A percentile compares a stretch with the other conserved stretches of the same genome.
Evolutionary conservation across 108 stramenopile genomes (phyloP).

Genomic region (Seminavis robusta): DNA sequence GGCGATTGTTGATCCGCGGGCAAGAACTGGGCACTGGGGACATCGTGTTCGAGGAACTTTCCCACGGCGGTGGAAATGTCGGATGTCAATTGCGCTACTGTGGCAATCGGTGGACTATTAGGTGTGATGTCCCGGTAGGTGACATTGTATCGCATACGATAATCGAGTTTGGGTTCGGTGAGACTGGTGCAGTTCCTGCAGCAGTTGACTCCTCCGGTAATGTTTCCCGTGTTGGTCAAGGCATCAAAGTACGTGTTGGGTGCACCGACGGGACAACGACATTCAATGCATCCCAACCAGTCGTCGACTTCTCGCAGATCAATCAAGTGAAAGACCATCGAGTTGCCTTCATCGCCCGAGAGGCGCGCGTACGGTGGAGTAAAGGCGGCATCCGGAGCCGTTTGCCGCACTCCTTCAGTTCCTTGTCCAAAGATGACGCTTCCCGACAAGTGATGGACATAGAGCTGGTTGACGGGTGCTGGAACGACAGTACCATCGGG

Average conservation of each 20-base stretch:
- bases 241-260: no score
- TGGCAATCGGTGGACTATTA: background rate
- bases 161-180: slow-evolving; percentile 7
- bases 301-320: no score
- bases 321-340: slow-evolving; percentile 21
- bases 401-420: slow-evolving; percentile 9
- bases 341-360: slow-evolving; percentile 14
- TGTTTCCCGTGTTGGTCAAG: no score
- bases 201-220: slow-evolving; percentile 14
- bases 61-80: slow-evolving; percentile 9
- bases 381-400: slow-evolving; percentile 4
- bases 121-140: slow-evolving; percentile 7
- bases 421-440: slow-evolving; percentile 14
- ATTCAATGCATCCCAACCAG: slow-evolving; percentile 19
- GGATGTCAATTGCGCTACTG: slow-evolving; percentile 5
- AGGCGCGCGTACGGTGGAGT: slow-evolving; percentile 8
- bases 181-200: slow-evolving; percentile 16
- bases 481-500: slow-evolving; percentile 7
- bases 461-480: slow-evolving; percentile 17
- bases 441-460: slow-evolving; percentile 22
- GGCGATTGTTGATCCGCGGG: background rate
- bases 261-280: slow-evolving; percentile 4
- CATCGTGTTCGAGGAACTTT: slow-evolving; percentile 10
- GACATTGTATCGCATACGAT: slow-evolving; percentile 20
- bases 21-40: slow-evolving; percentile 1